phyloP scores from a whole-genome alignment of 305 asterid genomes.

The Striga hermonthica region DNA sequence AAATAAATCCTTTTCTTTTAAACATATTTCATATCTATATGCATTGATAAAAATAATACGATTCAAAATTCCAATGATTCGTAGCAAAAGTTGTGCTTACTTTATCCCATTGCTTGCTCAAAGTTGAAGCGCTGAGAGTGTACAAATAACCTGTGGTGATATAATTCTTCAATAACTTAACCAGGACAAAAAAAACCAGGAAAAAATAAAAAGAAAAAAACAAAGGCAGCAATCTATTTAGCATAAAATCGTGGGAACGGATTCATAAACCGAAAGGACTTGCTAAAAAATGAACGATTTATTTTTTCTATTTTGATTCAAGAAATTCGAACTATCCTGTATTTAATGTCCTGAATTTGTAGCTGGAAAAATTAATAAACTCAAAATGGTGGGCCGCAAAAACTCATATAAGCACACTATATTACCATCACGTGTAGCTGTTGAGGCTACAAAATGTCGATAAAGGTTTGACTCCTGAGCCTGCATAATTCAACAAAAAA shows the following conservation, averaged over 20 bases:
- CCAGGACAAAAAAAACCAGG: conserved; percentile 7
- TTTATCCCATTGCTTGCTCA: conserved; percentile 76
- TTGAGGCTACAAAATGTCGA: conserved; percentile 80
- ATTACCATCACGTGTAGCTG: conserved; percentile 92
- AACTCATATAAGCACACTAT: conserved; percentile 10
- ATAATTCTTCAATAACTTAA: not conserved
- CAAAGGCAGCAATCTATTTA: too few species aligned
- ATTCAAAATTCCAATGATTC: too few species aligned
- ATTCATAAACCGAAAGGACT: too few species aligned
- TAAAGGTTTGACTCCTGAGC: conserved; percentile 65
- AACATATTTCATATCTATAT: too few species aligned
- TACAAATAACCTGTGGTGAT: conserved; percentile 67
- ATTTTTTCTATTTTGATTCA: too few species aligned
- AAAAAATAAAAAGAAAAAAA: too few species aligned
- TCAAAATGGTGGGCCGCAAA: not conserved
- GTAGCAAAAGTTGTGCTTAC: conserved; percentile 40
- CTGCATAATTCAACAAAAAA: conserved; percentile 45
- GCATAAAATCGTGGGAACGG: too few species aligned
- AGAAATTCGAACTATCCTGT: too few species aligned
- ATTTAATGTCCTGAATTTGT: too few species aligned
- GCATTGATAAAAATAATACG: too few species aligned
- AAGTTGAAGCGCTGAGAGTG: conserved; percentile 85
- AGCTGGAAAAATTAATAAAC: too few species aligned
- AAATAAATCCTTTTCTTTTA: not conserved
- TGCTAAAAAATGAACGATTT: too few species aligned